Base-by-base conservation (phyloP, 1,284 basidiomycete species). In the Volvariella volvacea region DNA sequence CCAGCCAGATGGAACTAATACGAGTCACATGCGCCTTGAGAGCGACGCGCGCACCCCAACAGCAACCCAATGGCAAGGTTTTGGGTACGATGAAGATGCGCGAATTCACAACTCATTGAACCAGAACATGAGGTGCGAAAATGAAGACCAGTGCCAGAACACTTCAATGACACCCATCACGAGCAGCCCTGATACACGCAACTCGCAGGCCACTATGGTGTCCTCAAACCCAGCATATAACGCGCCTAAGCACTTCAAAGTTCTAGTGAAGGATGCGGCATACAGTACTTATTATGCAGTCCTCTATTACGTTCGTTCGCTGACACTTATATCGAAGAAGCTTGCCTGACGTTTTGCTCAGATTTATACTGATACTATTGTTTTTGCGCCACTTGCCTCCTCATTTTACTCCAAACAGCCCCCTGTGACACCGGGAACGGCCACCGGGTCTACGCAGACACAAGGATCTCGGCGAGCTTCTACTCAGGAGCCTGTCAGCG, bases 321-420 rank as follows among this genome's bases (percentile, higher is more conserved):
- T n/a, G n/a, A 1, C 44, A 31, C 39, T 34, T 28, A 6, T 12
- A 28, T 28, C 12, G 25, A 28, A 12, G 6, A 28, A 12, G 25
- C 25, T 28, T 28, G 6, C 45, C 19, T 48, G 22, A 39, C 21
- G 30, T 41, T 47, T 30, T 39, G 22, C 20, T 22, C 52, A 90
- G 87, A 69, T 93, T 30, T 93, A 93, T 59, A 92, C 91, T 14
- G 88, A 93, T 56, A 76, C 71, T 3, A 84, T 93, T 49, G 73
- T 82, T 32, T 93, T 94, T 57, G 88, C 91, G 0, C 91, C 91
- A 0, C 67, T 93, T 4, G 81, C 88, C 0, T 93, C 83, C 1
- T 73, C 78, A 16, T 85, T 84, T 61, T 51, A 58, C 33, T 33
- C 46, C 9, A 48, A 43, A 21, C 39, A 32, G 20, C 32, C 43